Evolutionary conservation across 306 rosid species (phyloP).

Genomic region (Sesbania bispinosa): DNA sequence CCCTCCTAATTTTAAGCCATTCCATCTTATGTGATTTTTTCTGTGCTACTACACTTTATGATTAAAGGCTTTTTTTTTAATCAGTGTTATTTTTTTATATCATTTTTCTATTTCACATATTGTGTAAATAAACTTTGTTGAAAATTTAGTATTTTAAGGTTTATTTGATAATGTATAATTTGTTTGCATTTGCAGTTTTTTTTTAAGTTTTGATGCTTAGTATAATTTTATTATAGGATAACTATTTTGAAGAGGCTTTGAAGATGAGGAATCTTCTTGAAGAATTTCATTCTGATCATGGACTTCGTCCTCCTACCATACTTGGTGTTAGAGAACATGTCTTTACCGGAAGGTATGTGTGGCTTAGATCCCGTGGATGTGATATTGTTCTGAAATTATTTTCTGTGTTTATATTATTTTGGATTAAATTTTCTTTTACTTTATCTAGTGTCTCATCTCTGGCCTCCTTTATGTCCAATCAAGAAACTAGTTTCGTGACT

Average conservation of each 20-base stretch:
- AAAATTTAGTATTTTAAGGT: background rate
- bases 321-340: slow-evolving; percentile 97
- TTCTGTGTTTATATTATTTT: background rate
- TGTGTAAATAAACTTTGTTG: background rate
- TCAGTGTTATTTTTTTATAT: background rate
- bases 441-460: slow-evolving; percentile 83
- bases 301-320: slow-evolving; percentile 76
- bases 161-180: background rate
- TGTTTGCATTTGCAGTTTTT: background rate
- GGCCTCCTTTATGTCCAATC: slow-evolving; percentile 89
- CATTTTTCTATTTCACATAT: background rate
- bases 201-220: slow-evolving; percentile 18
- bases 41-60: background rate
- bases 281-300: slow-evolving; percentile 78
- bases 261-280: slow-evolving; percentile 97
- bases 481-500: slow-evolving; percentile 93
- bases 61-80: background rate
- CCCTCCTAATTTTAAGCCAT: background rate
- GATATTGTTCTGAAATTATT: background rate
- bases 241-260: slow-evolving; percentile 62
- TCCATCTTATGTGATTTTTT: background rate
- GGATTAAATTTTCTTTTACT: slow-evolving; percentile 5
- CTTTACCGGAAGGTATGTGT: slow-evolving; percentile 80
- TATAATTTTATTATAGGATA: slow-evolving; percentile 33
- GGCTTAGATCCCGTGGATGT: background rate